These are phyloP conservation scores for Monascus purpureus DNA, from an alignment of 495 filamentous ascomycete species.

Conservation along the genomic window DNA sequence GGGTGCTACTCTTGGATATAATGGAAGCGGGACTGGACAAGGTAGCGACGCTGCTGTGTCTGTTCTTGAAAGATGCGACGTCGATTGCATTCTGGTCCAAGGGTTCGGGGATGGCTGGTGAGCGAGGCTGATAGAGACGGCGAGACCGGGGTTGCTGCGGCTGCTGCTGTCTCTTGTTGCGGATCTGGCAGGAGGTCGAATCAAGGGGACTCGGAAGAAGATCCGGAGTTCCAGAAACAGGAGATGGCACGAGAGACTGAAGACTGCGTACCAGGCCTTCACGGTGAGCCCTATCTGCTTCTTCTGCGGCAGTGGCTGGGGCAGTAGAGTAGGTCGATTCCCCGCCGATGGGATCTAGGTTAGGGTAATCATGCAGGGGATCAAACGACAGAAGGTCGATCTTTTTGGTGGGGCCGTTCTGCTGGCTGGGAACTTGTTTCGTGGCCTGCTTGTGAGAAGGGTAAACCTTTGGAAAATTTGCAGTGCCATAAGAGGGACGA, in stretches of 20 bases:
- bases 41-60: not conserved
- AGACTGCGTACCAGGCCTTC: constrained; percentile 9
- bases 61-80: constrained; percentile 2
- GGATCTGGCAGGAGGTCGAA: constrained; percentile 2
- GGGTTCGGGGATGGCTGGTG: constrained; percentile 2
- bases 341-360: constrained; percentile 6
- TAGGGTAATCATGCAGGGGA: constrained; percentile 6
- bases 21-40: constrained; percentile 1
- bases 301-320: constrained; percentile 3
- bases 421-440: constrained; percentile 3
- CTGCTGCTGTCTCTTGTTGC: constrained; percentile 8
- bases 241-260: constrained; percentile 8
- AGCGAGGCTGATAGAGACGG: constrained; percentile 11
- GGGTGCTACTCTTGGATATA: constrained; percentile 2
- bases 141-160: no score
- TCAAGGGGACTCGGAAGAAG: constrained; percentile 6
- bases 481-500: constrained; percentile 2
- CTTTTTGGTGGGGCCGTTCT: constrained; percentile 4
- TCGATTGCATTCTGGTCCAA: constrained; percentile 1
- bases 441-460: constrained; percentile 4
- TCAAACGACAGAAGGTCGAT: constrained; percentile 11
- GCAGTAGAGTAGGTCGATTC: constrained; percentile 2
- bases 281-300: constrained; percentile 3
- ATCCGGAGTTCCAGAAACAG: constrained; percentile 2
- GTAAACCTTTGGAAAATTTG: constrained; percentile 3